Conservation (phyloP, 257 asterid genomes). For the Ballota nigra region DNA sequence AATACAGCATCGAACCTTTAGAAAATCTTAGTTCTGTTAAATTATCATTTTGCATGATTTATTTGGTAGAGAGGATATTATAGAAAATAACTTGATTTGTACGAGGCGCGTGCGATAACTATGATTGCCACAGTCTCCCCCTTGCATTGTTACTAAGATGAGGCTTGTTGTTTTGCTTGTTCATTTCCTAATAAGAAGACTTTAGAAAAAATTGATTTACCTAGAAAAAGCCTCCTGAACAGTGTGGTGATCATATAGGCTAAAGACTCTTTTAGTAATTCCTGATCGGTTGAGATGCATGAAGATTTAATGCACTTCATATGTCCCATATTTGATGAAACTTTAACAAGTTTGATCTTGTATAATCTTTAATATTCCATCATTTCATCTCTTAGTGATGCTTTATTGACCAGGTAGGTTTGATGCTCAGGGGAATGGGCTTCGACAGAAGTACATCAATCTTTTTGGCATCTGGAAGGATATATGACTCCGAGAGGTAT, state of each 20-base stretch:
- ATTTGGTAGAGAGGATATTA: too few relatives aligned
- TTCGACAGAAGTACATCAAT: constrained; percentile 77
- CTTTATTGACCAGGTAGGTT: constrained; percentile 72
- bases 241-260: not conserved
- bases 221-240: not conserved
- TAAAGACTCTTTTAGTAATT: not conserved
- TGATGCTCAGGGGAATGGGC: constrained; percentile 99
- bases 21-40: not conserved
- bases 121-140: not conserved
- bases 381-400: constrained; percentile 17
- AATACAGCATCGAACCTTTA: not conserved
- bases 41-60: not conserved
- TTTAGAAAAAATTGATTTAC: not conserved
- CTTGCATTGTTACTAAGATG: not conserved
- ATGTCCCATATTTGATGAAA: constrained; percentile 3
- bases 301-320: not conserved
- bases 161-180: not conserved
- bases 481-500: constrained; percentile 84
- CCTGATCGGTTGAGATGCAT: not conserved
- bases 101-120: not conserved
- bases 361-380: constrained; percentile 13
- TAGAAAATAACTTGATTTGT: not conserved
- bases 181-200: not conserved
- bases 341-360: not conserved
- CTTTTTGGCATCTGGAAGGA: constrained; percentile 93